A percentile compares a stretch with the other conserved stretches of the same genome.
These are phyloP conservation scores for Trichoderma cornu-damae DNA, from an alignment of 2,329 filamentous ascomycete species.

Conservation along the genomic window DNA sequence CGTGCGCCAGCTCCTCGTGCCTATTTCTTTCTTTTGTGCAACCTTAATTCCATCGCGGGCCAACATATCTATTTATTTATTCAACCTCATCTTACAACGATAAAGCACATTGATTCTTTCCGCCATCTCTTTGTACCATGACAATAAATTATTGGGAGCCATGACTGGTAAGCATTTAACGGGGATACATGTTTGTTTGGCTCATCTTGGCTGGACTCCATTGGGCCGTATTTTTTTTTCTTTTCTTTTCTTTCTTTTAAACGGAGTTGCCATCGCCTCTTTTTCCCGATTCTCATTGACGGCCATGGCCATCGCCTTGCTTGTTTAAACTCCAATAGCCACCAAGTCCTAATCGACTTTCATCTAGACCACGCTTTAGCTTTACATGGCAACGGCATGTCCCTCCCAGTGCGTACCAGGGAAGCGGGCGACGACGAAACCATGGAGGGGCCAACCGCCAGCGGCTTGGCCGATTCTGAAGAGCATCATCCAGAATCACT, in stretches of 20 bases:
- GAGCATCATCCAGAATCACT: slow-evolving; percentile 23
- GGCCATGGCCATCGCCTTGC: neutral
- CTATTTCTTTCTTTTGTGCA: neutral
- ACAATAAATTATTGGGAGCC: neutral
- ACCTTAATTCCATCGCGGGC: neutral
- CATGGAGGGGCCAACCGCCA: slow-evolving; percentile 24
- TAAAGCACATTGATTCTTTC: neutral
- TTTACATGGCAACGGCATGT: neutral
- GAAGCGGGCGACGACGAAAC: slow-evolving; percentile 32
- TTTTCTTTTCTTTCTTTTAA: too few relatives aligned
- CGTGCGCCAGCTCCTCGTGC: neutral
- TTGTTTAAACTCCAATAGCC: neutral
- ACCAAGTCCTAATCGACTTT: neutral
- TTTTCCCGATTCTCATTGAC: neutral
- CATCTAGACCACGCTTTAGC: slow-evolving; percentile 6
- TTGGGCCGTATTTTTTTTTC: neutral
- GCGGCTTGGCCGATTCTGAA: slow-evolving; percentile 23
- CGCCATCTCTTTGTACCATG: neutral
- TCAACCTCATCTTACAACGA: neutral
- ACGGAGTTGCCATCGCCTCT: neutral
- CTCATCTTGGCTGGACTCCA: neutral
- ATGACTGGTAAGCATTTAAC: slow-evolving; percentile 13
- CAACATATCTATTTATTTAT: neutral
- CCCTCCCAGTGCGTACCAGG: slow-evolving; percentile 26
- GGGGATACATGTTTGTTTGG: neutral